Base-by-base conservation (phyloP, 2,329 filamentous ascomycete genomes). In the Penicillium palitans region DNA sequence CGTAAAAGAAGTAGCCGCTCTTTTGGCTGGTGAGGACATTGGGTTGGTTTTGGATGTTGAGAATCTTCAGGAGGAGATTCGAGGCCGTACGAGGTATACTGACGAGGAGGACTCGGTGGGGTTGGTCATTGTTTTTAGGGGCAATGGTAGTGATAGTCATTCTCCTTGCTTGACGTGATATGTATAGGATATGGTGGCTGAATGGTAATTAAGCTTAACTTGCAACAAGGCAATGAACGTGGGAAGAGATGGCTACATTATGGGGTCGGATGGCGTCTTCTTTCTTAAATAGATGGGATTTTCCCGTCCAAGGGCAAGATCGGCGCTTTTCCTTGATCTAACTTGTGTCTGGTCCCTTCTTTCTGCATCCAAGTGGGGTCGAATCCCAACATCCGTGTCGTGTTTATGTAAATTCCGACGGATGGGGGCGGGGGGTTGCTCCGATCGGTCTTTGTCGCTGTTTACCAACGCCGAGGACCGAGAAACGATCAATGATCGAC, bases 1-100 rank as follows among this genome's bases (percentile, higher is more conserved):
- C n/a, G n/a, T 46, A 49, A 45, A 63, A 63, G 54, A 63, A 65
- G 48, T 65, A 63, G 21, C 62, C 62, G 1, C 31, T 29, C 19
- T 47, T 49, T 3, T 12, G 24, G 44, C 37, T 63, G 12, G 57
- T 58, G 4, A 60, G 6, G 6, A 58, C 40, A 7, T 60, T 46
- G 8, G 61, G 59, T 27, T 63, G 62, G 37, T 63, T 57, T 6
- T 40, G 25, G 46, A 65, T 42, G 33, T 57, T 49, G 33, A 65
- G 49, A 19, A 65, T 47, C 12, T 60, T 63, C 39, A 63, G 2
- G 25, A 65, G 55, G 5, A 65, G 57, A 35, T 63, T 60, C 2
- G 62, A 65, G 15, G 61, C 61, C 1, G 62, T 63, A 47, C 62
- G 62, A 6, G 59, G 57, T 10, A 52, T 13, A 41, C 59, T 60